Percentiles rank a stretch among this genome's conserved stretches.
Evolutionary conservation across 257 asterid species (phyloP).

Genomic region (Ilex aquifolium): DNA sequence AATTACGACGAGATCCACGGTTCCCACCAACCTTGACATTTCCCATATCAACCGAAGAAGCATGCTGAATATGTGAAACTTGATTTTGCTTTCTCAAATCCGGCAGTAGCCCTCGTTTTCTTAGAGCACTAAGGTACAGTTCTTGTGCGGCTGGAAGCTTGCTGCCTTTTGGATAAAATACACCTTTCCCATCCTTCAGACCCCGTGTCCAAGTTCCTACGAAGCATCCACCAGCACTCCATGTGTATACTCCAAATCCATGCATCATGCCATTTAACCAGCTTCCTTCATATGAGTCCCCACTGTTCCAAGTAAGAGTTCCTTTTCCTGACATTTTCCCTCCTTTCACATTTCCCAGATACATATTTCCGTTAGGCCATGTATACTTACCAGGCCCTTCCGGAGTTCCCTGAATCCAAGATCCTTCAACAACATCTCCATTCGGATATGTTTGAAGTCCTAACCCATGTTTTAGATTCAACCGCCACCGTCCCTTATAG

Average conservation of each 20-base stretch:
- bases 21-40: slow-evolving; percentile 39
- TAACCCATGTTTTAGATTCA: slow-evolving; percentile 86
- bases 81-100: slow-evolving; percentile 67
- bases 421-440: slow-evolving; percentile 77
- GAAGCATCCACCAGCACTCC: slow-evolving; percentile 79
- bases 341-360: slow-evolving; percentile 78
- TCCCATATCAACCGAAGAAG: slow-evolving; percentile 51
- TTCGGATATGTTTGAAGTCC: slow-evolving; percentile 78
- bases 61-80: slow-evolving; percentile 66
- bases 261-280: slow-evolving; percentile 85
- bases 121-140: slow-evolving; percentile 68
- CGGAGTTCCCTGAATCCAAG: slow-evolving; percentile 89
- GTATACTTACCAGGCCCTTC: slow-evolving; percentile 95
- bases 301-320: slow-evolving; percentile 86
- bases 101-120: slow-evolving; percentile 82
- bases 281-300: slow-evolving; percentile 76
- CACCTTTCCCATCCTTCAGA: slow-evolving; percentile 89
- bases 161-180: slow-evolving; percentile 80
- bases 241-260: slow-evolving; percentile 82
- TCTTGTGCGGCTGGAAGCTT: slow-evolving; percentile 63
- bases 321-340: slow-evolving; percentile 93
- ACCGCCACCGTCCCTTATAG: slow-evolving; percentile 80
- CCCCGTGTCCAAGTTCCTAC: slow-evolving; percentile 92
- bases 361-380: slow-evolving; percentile 81
- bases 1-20: slow-evolving; percentile 33